Evolutionary conservation across 306 rosid species (phyloP).

Genomic region (Psophocarpus tetragonolobus): DNA sequence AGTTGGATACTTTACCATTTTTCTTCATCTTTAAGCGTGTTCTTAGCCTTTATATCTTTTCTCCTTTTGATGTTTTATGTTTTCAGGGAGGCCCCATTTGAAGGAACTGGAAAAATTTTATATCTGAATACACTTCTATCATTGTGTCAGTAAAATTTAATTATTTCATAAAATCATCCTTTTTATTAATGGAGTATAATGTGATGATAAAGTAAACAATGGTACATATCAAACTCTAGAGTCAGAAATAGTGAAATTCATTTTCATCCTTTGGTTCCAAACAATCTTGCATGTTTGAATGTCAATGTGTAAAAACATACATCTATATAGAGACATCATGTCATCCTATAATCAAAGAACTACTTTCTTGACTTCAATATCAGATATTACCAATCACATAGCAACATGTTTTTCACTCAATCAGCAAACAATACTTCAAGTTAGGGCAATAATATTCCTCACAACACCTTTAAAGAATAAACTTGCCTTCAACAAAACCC

Average conservation of each 20-base stretch:
- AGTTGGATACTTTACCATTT: neutral
- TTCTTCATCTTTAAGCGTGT: constrained; percentile 18
- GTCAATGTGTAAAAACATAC: neutral
- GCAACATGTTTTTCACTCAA: neutral
- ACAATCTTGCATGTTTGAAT: neutral
- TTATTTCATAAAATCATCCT: too few relatives aligned
- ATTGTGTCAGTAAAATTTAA: too few relatives aligned
- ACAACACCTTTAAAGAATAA: constrained; percentile 20
- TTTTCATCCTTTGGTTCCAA: neutral
- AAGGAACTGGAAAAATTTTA: neutral
- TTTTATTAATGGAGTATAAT: too few relatives aligned
- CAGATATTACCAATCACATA: neutral
- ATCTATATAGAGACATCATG: neutral
- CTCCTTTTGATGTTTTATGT: neutral
- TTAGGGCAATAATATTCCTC: constrained; percentile 19
- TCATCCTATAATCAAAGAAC: constrained; percentile 12
- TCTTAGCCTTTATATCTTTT: neutral
- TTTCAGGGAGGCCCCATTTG: neutral
- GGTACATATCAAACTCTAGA: neutral
- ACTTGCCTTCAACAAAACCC: constrained; percentile 25
- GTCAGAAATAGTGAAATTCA: neutral
- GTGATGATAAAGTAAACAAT: neutral
- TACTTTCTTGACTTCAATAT: neutral
- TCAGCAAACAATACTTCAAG: constrained; percentile 4
- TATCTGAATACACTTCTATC: too few relatives aligned